Evolutionary conservation across 495 filamentous ascomycete species (phyloP).

Genomic region (Tuber indicum): DNA sequence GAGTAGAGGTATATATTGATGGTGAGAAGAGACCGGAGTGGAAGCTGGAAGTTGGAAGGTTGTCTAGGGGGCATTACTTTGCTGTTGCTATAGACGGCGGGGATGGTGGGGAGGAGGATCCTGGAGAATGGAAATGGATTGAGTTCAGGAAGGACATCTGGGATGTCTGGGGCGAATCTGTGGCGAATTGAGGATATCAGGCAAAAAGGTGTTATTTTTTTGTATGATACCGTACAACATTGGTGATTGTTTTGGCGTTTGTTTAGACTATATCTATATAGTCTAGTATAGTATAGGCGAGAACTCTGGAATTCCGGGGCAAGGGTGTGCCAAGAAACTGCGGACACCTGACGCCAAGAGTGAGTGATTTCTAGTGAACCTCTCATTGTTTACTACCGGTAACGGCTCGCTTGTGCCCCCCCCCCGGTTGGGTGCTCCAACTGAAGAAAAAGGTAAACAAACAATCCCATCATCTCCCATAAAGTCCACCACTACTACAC

Average conservation of each 20-base stretch:
- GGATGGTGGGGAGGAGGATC: conserved; percentile 11
- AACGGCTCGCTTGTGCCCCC: neutral
- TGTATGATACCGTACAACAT: neutral
- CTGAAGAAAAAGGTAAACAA: neutral
- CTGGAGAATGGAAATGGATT: conserved; percentile 18
- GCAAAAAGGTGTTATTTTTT: neutral
- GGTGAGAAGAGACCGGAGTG: conserved; percentile 15
- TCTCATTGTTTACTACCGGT: neutral
- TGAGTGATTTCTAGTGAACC: neutral
- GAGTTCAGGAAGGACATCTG: conserved; percentile 20
- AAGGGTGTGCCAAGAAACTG: neutral
- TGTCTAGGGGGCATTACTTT: conserved; percentile 14
- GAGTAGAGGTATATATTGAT: conserved; percentile 25
- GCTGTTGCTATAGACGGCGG: conserved; percentile 21
- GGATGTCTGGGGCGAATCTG: conserved; percentile 11
- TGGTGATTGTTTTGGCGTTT: neutral
- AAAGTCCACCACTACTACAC: neutral
- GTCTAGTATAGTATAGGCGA: too few relatives aligned
- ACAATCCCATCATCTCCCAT: conserved; percentile 1
- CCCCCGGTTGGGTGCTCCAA: neutral
- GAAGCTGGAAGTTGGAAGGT: conserved; percentile 21
- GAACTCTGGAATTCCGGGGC: neutral
- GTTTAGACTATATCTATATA: too few relatives aligned
- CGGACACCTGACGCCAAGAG: neutral
- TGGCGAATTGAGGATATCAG: neutral